Percentiles rank a stretch among this genome's conserved stretches.
Conservation (phyloP, 2,329 filamentous ascomycete species). For the Drechslera avenae region DNA sequence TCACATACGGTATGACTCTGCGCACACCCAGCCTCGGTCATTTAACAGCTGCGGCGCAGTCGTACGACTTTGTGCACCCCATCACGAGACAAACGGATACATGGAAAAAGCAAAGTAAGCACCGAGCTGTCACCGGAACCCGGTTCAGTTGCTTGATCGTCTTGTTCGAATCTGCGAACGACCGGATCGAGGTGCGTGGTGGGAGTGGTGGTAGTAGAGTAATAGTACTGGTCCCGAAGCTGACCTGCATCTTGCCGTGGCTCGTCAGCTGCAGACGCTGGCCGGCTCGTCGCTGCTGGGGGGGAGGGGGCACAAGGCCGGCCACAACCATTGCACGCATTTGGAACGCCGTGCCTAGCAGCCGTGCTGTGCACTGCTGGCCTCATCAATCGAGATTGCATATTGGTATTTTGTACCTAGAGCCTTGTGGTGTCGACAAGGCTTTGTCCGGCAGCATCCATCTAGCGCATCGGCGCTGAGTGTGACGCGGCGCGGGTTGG, state of each 20-base stretch:
- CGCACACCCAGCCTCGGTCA: conserved; percentile 33
- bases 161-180: conserved; percentile 20
- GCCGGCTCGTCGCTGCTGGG: conserved; percentile 10
- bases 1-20: conserved; percentile 30
- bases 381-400: conserved; percentile 33
- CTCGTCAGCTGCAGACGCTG: conserved; percentile 13
- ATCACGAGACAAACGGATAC: conserved; percentile 35
- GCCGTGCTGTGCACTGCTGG: conserved; percentile 19
- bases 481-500: conserved; percentile 10
- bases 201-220: no score
- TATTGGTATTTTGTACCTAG: not conserved
- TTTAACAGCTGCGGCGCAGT: conserved; percentile 27
- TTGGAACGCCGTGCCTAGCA: conserved; percentile 15
- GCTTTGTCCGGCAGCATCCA: conserved; percentile 8
- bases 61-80: conserved; percentile 37
- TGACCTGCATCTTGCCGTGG: conserved; percentile 23
- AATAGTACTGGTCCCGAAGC: conserved; percentile 3
- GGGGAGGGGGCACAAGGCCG: conserved; percentile 15
- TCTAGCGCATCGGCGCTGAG: conserved; percentile 17
- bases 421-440: conserved; percentile 34
- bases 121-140: conserved; percentile 21
- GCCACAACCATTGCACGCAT: conserved; percentile 18
- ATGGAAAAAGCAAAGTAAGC: conserved; percentile 24
- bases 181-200: conserved; percentile 23
- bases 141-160: conserved; percentile 19